These are phyloP conservation scores for Isabelozyma pseudorhagii DNA, from an alignment of 805 yeast species.

Conservation along the genomic window DNA sequence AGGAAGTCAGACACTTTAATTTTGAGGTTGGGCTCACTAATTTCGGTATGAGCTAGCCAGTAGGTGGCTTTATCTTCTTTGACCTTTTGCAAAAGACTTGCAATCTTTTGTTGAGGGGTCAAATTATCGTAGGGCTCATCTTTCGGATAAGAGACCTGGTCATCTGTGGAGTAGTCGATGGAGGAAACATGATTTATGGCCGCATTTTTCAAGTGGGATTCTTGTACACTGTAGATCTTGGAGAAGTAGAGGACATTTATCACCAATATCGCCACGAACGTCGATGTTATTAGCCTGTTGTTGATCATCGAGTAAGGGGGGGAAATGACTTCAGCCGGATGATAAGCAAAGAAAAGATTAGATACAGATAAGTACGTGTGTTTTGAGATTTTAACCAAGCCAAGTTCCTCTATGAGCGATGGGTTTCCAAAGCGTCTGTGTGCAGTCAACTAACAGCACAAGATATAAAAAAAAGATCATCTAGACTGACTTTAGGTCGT, in stretches of 20 bases:
- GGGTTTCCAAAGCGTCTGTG: no score
- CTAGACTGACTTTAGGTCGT: no score
- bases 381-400: no score
- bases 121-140: conserved; percentile 14
- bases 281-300: conserved; percentile 11
- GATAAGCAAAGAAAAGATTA: no score
- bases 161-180: conserved; percentile 17
- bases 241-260: conserved; percentile 18
- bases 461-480: no score
- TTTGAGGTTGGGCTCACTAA: conserved; percentile 16
- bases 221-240: conserved; percentile 14
- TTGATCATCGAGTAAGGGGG: conserved; percentile 7
- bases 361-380: no score
- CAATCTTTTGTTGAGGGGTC: conserved; percentile 12
- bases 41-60: conserved; percentile 27
- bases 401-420: no score
- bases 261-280: conserved; percentile 15
- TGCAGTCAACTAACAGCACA: no score
- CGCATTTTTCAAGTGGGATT: conserved; percentile 10
- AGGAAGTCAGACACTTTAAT: conserved; percentile 18
- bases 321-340: no score
- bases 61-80: conserved; percentile 17
- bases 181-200: conserved; percentile 10
- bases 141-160: conserved; percentile 10
- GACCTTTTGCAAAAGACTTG: conserved; percentile 16